Evolutionary conservation across 2,329 filamentous ascomycete genomes (phyloP).

Genomic region (Hymenoscyphus infarciens): DNA sequence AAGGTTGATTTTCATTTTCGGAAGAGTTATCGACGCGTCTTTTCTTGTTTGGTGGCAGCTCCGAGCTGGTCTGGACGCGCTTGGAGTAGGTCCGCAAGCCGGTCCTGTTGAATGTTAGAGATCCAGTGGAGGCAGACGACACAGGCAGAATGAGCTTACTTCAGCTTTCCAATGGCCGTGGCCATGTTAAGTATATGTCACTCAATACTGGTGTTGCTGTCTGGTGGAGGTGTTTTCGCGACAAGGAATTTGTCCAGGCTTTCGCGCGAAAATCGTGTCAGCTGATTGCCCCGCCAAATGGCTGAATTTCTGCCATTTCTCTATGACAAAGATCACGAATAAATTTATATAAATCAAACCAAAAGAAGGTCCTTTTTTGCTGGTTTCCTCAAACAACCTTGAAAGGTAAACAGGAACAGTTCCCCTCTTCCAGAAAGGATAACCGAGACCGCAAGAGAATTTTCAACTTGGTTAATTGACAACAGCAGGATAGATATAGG

Average conservation of each 20-base stretch:
- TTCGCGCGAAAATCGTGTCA: neutral
- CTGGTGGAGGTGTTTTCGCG: neutral
- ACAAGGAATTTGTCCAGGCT: neutral
- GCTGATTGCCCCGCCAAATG: neutral
- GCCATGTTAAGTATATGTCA: conserved; percentile 6
- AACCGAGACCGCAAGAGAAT: too few species aligned
- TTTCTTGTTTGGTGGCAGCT: conserved; percentile 20
- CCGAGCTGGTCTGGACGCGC: conserved; percentile 22
- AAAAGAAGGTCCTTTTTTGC: too few species aligned
- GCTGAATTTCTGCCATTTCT: too few species aligned
- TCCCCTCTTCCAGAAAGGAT: too few species aligned
- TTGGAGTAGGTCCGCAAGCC: conserved; percentile 28
- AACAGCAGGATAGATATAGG: too few species aligned
- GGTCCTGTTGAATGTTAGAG: conserved; percentile 16
- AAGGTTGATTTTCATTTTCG: neutral
- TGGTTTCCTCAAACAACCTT: too few species aligned
- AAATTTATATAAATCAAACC: too few species aligned
- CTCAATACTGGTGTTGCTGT: neutral
- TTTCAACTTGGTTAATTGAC: too few species aligned
- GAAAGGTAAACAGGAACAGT: too few species aligned
- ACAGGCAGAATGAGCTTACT: conserved; percentile 3
- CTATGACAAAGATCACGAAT: too few species aligned
- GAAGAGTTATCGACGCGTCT: conserved; percentile 14
- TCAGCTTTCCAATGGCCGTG: neutral
- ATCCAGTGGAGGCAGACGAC: neutral